Conservation (phyloP, 352 stramenopile species). For the Phytopythium mirpurense region DNA sequence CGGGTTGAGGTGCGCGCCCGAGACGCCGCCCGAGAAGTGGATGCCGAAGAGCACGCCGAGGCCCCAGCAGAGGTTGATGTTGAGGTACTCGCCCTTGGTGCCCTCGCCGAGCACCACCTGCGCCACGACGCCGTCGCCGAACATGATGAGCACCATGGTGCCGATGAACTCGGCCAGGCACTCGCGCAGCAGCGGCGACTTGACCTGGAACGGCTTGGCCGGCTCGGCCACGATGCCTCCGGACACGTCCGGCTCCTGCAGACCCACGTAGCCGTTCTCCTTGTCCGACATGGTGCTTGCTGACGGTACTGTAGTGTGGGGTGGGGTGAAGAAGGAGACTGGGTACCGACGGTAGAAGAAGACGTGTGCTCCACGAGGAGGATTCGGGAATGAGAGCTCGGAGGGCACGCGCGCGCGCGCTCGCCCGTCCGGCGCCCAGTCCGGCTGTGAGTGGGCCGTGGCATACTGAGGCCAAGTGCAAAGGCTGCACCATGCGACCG, state of each 20-base stretch:
- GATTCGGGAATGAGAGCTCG: background rate
- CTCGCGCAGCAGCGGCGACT: slow-evolving; percentile 32
- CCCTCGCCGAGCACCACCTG: slow-evolving; percentile 49
- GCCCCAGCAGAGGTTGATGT: slow-evolving; percentile 72
- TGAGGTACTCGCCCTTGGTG: slow-evolving; percentile 58
- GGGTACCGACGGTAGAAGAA: background rate
- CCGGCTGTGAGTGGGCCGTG: background rate
- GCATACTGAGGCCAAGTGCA: background rate
- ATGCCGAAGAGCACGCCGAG: slow-evolving; percentile 68
- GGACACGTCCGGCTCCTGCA: slow-evolving; percentile 21
- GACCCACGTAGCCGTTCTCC: slow-evolving; percentile 20
- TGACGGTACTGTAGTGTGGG: too few relatives aligned
- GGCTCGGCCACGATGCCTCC: slow-evolving; percentile 10
- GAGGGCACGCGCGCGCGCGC: background rate
- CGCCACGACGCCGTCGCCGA: slow-evolving; percentile 57
- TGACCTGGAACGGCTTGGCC: slow-evolving; percentile 25
- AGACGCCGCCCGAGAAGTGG: slow-evolving; percentile 47
- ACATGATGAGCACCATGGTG: slow-evolving; percentile 42
- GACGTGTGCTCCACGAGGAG: background rate
- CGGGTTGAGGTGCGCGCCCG: slow-evolving; percentile 61
- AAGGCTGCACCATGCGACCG: too few relatives aligned
- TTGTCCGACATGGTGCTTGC: slow-evolving; percentile 14
- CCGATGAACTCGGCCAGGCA: slow-evolving; percentile 29
- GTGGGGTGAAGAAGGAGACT: too few relatives aligned
- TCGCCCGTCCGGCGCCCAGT: too few relatives aligned